Evolutionary conservation across 805 yeast species (phyloP), one percentile per base, ranked within the genome.

Genomic region (Pichia rugopelliculosa): DNA sequence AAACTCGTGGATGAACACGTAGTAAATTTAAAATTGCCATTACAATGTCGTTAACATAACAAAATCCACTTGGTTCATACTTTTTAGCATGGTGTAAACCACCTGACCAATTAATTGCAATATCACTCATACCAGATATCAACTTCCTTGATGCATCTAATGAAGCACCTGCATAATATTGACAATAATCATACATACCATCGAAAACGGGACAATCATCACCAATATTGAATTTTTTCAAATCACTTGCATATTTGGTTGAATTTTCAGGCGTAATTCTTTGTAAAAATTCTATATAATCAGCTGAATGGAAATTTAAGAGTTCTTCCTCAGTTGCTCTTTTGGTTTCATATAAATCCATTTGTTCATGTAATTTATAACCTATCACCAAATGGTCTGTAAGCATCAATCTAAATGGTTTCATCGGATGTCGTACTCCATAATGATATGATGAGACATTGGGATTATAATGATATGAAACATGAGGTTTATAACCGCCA

Each of bases 361-460:
- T 87, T 55, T 82, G 76, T 58, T 88, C 88, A 64, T 90, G 87
- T 41, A 91, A 69, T 49, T 87, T 87, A 66, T 93, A 91, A 13
- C 84, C 81, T 30, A 84, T 77, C 45, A 91, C 91, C 52, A 91
- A 70, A 62, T 90, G 96, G 67, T 91, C 97, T 0, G 99, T 91
- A 40, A 91, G 75, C 90, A 89, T 84, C 52, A 93, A 71, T 54
- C 99, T 71, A 65, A 90, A 87, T 15, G 99, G 99, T 64, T 91
- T 91, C 99, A 91, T 91, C n/a, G 99, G 99, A 66, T 91, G 99
- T 51, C 81, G 77, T 1, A 87, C 85, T 17, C 99, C 99, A 64
- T 87, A 90, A 59, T 90, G 96, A 65, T 82, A 90, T 54, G 79
- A 76, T 1, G 87, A 74, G 0, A 83, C 95, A 45, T 82, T 79